Evolutionary conservation across 495 filamentous ascomycete species (phyloP), one percentile per base, ranked within the genome.

Genomic region (Hypomontagnella submonticulosa): DNA sequence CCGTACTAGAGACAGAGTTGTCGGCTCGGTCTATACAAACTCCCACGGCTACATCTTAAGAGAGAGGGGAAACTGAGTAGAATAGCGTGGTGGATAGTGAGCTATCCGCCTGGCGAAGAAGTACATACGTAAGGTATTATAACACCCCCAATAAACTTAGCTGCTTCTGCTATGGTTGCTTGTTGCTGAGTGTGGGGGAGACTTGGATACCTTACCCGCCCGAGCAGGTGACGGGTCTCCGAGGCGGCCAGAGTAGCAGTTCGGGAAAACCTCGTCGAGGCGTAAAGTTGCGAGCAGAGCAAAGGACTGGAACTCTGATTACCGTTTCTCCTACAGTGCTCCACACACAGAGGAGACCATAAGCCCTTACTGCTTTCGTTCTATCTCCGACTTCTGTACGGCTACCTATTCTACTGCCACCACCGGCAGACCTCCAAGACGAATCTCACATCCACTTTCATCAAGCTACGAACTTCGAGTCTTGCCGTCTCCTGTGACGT

Each of bases 191-290:
- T 63, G 71, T 69, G 65, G 56, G 63, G 67, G 52, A 61, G 48
- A 57, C 41, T 47, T 53, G 60, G 46, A 63, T 61, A 70, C 53
- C 62, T 58, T 63, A 63, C 62, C 58, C 57, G 47, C 66, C 58
- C 52, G 59, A 61, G 42, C 54, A 64, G 61, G 67, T 66, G 63
- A 64, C 51, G 64, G 62, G 62, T 57, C 64, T 62, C 60, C 49
- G 66, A 69, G 49, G 51, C 66, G 60, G 60, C 66, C 61, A 63
- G 44, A 69, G 60, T 58, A 69, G 55, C 66, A 69, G 60, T 60
- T 64, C 66, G 66, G 66, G 66, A 64, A 69, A 58, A 69, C 36
- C 55, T 61, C 55, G 42, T 64, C 55, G 60, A 69, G 56, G 56
- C 60, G 60, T 44, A 69, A 63, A 69, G 57, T 59, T 63, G 57